Conservation (phyloP, 176 grass and related monocot genomes). For the Ananas comosus region DNA sequence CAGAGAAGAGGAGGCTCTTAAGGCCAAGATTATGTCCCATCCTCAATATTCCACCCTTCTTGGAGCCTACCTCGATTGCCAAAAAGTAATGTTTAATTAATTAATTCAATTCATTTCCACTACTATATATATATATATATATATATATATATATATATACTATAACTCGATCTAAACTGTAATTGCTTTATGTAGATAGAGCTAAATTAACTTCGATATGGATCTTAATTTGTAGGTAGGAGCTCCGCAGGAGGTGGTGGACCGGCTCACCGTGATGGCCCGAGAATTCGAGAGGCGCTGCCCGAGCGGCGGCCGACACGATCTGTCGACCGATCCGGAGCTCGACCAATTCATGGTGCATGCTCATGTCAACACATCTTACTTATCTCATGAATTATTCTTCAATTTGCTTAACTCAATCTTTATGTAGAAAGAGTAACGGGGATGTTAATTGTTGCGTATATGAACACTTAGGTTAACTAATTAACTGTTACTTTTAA, state of each 20-base stretch:
- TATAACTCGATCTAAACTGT: not conserved
- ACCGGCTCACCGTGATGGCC: slow-evolving; percentile 42
- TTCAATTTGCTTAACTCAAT: not conserved
- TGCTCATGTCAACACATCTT: slow-evolving; percentile 7
- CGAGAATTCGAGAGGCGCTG: slow-evolving; percentile 25
- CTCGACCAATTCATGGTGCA: slow-evolving; percentile 90
- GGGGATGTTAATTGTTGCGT: not conserved
- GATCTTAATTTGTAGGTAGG: slow-evolving; percentile 10
- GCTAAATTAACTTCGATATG: not conserved
- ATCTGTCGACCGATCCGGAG: slow-evolving; percentile 49
- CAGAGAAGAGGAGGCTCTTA: slow-evolving; percentile 34
- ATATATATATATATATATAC: not conserved
- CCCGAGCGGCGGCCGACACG: slow-evolving; percentile 12
- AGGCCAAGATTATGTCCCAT: slow-evolving; percentile 88
- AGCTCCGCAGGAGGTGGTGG: slow-evolving; percentile 45
- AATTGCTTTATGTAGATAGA: not conserved
- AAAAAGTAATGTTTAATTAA: slow-evolving; percentile 37
- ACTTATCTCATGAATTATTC: not conserved
- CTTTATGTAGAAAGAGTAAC: not conserved
- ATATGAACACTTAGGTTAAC: not conserved
- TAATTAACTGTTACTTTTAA: not conserved
- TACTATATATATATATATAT: slow-evolving; percentile 9
- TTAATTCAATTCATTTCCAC: not conserved
- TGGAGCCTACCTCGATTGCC: slow-evolving; percentile 64
- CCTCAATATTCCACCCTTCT: slow-evolving; percentile 66